Base-by-base conservation (phyloP, 2,329 filamentous ascomycete genomes). In the Pestalotiopsis fici region DNA sequence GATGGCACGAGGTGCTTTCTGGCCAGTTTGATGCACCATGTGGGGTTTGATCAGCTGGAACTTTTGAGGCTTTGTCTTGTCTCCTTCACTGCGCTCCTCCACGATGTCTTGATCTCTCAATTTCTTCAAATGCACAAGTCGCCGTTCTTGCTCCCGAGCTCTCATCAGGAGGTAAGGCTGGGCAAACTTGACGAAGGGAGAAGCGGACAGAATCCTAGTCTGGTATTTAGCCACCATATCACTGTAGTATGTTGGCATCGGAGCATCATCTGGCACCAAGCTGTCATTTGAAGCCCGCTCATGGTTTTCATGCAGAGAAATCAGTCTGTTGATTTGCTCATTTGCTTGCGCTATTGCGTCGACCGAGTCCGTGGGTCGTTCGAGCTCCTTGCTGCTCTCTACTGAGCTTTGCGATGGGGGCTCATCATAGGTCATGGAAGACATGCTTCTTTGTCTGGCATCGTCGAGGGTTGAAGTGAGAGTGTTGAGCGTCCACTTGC, bases 21-120 rank as follows among this genome's bases (percentile, higher is more conserved):
- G 91, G 0, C 93, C 90, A 59, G 94, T 90, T 67, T 92, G 88
- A 73, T 97, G 93, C 0, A 99, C 93, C 95, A 98, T 98, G 73
- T 97, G 93, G 1, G 96, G 95, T 69, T 93, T 93, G 70, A 99
- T 97, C 11, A 99, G 87, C 72, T 97, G 91, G 72, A 99, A 99
- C 39, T 90, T 91, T 66, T 93, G 90, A 1, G 87, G 85, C 59
- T 87, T 89, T 5, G 82, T 75, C 70, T 91, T 91, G 69, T 93
- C 91, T 12, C 86, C 83, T 27, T 87, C 85, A 4, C 79, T 82
- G 21, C 84, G 79, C 64, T 88, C 87, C 68, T 89, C 86, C 11
- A 87, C 79, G 0, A 86, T 83, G 72, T 91, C 87, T 71, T 97
- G 93, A 73, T 98, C 94, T 47, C 93, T 90, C 12, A 98, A 86